phyloP scores from a whole-genome alignment of 768 basidiomycete genomes.

The Boletus subparvulus region DNA sequence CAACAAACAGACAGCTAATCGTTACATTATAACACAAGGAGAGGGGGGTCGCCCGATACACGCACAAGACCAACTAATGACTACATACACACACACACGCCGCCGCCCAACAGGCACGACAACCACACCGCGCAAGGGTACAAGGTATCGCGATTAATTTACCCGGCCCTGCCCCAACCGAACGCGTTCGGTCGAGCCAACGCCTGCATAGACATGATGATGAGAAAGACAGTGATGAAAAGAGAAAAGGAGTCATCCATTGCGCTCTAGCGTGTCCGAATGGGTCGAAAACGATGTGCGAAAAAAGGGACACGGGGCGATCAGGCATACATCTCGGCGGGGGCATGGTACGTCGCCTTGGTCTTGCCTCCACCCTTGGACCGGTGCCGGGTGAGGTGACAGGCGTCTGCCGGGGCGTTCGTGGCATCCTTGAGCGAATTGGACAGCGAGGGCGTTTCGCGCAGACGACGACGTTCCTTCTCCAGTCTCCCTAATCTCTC shows the following conservation, averaged over 20 bases:
- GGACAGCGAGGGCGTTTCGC: slow-evolving; percentile 14
- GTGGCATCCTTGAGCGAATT: slow-evolving; percentile 32
- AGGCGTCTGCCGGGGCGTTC: slow-evolving; percentile 21
- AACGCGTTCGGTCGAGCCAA: slow-evolving; percentile 2
- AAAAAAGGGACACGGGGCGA: not conserved
- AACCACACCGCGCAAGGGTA: not conserved
- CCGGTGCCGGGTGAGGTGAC: slow-evolving; percentile 21
- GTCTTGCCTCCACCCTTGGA: slow-evolving; percentile 17
- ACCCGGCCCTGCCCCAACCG: not conserved
- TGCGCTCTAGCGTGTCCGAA: slow-evolving; percentile 21
- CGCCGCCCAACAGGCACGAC: not conserved
- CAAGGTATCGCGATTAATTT: slow-evolving; percentile 27
- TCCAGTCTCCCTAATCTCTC: slow-evolving; percentile 39
- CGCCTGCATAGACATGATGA: slow-evolving; percentile 13
- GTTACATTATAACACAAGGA: slow-evolving; percentile 17
- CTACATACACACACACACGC: slow-evolving; percentile 11
- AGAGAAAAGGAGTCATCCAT: not conserved
- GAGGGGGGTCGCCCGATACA: slow-evolving; percentile 15
- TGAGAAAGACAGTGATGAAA: not conserved
- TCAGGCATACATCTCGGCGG: slow-evolving; percentile 20
- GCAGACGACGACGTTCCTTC: slow-evolving; percentile 30
- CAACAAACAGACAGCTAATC: not conserved
- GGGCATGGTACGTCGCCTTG: slow-evolving; percentile 8
- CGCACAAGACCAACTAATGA: not conserved
- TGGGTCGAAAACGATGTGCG: not conserved